Base-by-base conservation (phyloP, 345 rosid species). In the Nasturtium officinale region DNA sequence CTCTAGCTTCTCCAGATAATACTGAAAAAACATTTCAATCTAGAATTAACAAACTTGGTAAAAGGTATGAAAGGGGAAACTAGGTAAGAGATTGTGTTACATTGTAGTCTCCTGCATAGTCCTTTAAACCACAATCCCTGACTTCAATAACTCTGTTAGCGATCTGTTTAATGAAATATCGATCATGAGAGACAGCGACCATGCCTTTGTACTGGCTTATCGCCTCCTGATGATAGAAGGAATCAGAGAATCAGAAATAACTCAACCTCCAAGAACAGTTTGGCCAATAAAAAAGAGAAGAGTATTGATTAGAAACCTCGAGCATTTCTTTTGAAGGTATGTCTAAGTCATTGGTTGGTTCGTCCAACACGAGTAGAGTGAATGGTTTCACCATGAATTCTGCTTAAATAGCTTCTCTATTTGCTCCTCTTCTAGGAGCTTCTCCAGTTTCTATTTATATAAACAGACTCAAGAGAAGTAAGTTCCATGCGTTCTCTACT, bases 271-370 rank as follows among this genome's bases (percentile, higher is more conserved):
- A 65, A 3, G 4, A 53, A 59, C 48, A 58, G 30, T 35, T 33
- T 45, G 12, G 42, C n/a, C 42, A 26, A 47, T 1, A 53, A 3
- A 67, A 9, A 57, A 33, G 17, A 18, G 26, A 2, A 69, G 40
- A 65, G 38, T 60, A 6, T 38, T 12, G 7, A 28, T 18, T 45
- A 58, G 77, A 38, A 75, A 92, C 98, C 98, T 92, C 96, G 1
- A 92, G 96, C 98, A 92, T 92, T 74, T 89, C 96, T 80, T 92
- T 92, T 20, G 96, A 88, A 70, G 98, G 92, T 63, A 92, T 92
- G 81, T 92, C 96, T 81, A 92, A 75, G 77, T 89, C 96, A 84
- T 89, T 92, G 32, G 98, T 92, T 2, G 98, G 96, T 77, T 92
- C 96, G 69, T 89, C 96, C 83, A 89, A 76, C 63, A 92, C 84